phyloP scores from a whole-genome alignment of 768 basidiomycete species.

The Paxillus ammoniavirescens region DNA sequence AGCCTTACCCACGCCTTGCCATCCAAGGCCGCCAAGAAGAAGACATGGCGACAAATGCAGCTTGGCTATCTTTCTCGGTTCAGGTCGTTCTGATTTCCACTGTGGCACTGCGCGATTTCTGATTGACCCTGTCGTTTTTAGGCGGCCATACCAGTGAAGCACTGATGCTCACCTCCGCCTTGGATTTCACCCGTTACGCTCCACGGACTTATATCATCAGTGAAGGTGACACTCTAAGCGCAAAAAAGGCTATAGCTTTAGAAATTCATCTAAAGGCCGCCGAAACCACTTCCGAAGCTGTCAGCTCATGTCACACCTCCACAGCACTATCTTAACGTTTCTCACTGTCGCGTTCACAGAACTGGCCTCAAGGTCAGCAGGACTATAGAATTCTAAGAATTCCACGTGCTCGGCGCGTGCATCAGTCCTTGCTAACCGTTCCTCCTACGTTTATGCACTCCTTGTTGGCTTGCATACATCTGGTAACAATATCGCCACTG shows the following conservation, averaged over 20 bases:
- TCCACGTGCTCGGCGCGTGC: slow-evolving; percentile 86
- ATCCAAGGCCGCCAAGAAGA: slow-evolving; percentile 14
- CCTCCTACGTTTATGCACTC: slow-evolving; percentile 64
- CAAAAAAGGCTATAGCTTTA: slow-evolving; percentile 61
- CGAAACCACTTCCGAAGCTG: slow-evolving; percentile 4
- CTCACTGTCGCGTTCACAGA: slow-evolving; percentile 12
- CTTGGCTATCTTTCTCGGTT: slow-evolving; percentile 89
- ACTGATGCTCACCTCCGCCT: slow-evolving; percentile 62
- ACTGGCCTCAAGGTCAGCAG: neutral
- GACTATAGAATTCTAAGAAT: slow-evolving; percentile 60
- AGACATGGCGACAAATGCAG: slow-evolving; percentile 33
- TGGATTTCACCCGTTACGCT: slow-evolving; percentile 75
- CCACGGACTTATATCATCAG: slow-evolving; percentile 81
- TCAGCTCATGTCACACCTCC: slow-evolving; percentile 9
- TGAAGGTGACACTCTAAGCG: slow-evolving; percentile 78
- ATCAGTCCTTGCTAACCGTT: slow-evolving; percentile 73
- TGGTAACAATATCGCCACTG: slow-evolving; percentile 56
- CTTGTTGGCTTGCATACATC: slow-evolving; percentile 57
- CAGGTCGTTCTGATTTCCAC: slow-evolving; percentile 53
- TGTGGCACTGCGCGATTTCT: neutral
- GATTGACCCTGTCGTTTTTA: slow-evolving; percentile 32
- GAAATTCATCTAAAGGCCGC: slow-evolving; percentile 41
- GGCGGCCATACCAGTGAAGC: slow-evolving; percentile 96
- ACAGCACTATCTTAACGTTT: neutral
- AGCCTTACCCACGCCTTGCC: slow-evolving; percentile 15